These are phyloP conservation scores for Entonaema liquescens DNA, from an alignment of 495 filamentous ascomycete genomes.

Conservation along the genomic window DNA sequence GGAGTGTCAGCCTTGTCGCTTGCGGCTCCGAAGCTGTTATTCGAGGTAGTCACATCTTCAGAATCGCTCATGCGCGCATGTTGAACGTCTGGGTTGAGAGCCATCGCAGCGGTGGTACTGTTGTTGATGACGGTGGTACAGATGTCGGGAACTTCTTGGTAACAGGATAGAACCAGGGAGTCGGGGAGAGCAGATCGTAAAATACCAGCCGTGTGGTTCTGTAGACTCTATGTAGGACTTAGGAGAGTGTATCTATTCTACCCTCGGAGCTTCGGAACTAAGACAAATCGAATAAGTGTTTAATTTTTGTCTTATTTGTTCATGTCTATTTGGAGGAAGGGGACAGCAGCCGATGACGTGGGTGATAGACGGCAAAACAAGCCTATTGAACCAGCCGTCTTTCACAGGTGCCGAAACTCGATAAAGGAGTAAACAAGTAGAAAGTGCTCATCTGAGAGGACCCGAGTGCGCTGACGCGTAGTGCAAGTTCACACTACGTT, in stretches of 20 bases:
- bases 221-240: slow-evolving; percentile 13
- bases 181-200: neutral
- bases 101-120: slow-evolving; percentile 10
- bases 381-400: neutral
- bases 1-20: slow-evolving; percentile 20
- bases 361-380: neutral
- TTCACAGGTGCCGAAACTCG: neutral
- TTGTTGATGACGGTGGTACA: neutral
- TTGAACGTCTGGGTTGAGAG: slow-evolving; percentile 11
- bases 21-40: slow-evolving; percentile 20
- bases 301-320: slow-evolving; percentile 18
- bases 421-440: neutral
- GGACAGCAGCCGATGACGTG: slow-evolving; percentile 10
- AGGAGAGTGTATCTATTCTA: neutral
- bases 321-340: neutral
- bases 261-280: slow-evolving; percentile 32
- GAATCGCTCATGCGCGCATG: slow-evolving; percentile 27
- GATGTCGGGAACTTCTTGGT: neutral
- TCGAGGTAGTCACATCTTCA: slow-evolving; percentile 31
- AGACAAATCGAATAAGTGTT: slow-evolving; percentile 7
- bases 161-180: slow-evolving; percentile 10
- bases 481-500: neutral
- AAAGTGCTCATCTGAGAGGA: neutral
- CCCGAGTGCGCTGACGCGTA: neutral
- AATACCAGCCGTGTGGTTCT: slow-evolving; percentile 7